Evolutionary conservation across 176 grass and related monocot species (phyloP), one percentile per base, ranked within the genome.

Genomic region (Raddia guianensis): DNA sequence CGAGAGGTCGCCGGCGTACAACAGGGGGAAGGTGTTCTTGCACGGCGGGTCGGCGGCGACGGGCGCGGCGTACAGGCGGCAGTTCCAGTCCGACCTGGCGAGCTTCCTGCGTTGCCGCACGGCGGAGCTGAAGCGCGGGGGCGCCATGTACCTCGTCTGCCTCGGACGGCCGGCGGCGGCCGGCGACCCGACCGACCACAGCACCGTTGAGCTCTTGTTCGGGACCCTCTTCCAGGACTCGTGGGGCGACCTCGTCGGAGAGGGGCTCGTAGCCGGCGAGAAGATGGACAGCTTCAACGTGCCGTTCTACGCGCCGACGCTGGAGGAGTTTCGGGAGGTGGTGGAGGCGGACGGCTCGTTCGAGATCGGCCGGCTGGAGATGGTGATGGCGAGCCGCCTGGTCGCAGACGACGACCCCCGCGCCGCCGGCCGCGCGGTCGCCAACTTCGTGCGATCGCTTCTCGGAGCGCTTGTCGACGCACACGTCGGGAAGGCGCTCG

Each of bases 221-320:
- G 76, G 74, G 5, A 63, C n/a, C 18, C 16, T 51, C 4, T 73
- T 87, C 63, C 50, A 87, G 48, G 57, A 77, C 63, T 63, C 85
- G 16, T 87, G 85, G 85, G 21, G 68, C 4, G 85, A 87, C 79
- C 72, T 87, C 35, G 56, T 83, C 34, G 40, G 60, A 3, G 85
- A 87, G 86, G 86, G 86, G 52, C 45, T 88, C 14, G 44, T 83
- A 5, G 73, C 70, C 2, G 7, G 18, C 18, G 86, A 78, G 7
- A 65, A 34, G 20, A 70, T 80, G 49, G 86, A 83, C 79, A 64
- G 9, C 63, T 88, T 88, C 72, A 73, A 83, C 64, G 71, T 83
- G 19, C 86, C 86, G 2, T 6, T 73, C 12, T 83, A 88, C 67
- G 77, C 77, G 6, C 50, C 75, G 48, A 88, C 75, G 6, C 19